A percentile compares a stretch with the other conserved stretches of the same genome.
These are phyloP conservation scores for Penicillium paxilli DNA, from an alignment of 495 filamentous ascomycete species.

Conservation along the genomic window DNA sequence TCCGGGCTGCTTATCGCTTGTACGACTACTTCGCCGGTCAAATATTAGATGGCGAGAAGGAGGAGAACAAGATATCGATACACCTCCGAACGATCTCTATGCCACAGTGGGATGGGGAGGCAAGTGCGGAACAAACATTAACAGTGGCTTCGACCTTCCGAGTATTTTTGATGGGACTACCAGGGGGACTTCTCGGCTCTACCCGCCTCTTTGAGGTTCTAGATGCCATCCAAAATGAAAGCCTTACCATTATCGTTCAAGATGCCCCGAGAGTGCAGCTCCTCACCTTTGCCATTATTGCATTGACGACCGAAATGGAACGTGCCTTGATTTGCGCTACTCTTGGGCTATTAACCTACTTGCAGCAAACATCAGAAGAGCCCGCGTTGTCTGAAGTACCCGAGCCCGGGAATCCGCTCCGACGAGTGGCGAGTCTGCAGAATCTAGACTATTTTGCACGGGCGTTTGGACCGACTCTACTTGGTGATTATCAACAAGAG, in stretches of 20 bases:
- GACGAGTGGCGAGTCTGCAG: conserved; percentile 19
- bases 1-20: conserved; percentile 28
- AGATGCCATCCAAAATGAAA: conserved; percentile 58
- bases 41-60: conserved; percentile 35
- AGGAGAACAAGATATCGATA: conserved; percentile 31
- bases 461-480: conserved; percentile 37
- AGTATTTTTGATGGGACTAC: conserved; percentile 66
- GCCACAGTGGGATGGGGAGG: conserved; percentile 5
- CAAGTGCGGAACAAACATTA: conserved; percentile 48
- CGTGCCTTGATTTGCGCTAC: conserved; percentile 42
- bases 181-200: conserved; percentile 74
- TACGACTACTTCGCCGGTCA: conserved; percentile 42
- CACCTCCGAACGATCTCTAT: conserved; percentile 32
- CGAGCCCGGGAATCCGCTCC: conserved; percentile 12
- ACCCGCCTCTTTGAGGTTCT: conserved; percentile 63
- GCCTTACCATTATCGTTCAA: conserved; percentile 3
- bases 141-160: conserved; percentile 76
- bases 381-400: conserved; percentile 13
- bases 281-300: conserved; percentile 41
- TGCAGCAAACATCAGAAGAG: conserved; percentile 27
- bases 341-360: conserved; percentile 34
- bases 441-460: conserved; percentile 29
- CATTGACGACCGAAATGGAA: conserved; percentile 36
- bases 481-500: conserved; percentile 8
- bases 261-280: conserved; percentile 20